Conservation (phyloP, 306 rosid species). For the Quercus robur region DNA sequence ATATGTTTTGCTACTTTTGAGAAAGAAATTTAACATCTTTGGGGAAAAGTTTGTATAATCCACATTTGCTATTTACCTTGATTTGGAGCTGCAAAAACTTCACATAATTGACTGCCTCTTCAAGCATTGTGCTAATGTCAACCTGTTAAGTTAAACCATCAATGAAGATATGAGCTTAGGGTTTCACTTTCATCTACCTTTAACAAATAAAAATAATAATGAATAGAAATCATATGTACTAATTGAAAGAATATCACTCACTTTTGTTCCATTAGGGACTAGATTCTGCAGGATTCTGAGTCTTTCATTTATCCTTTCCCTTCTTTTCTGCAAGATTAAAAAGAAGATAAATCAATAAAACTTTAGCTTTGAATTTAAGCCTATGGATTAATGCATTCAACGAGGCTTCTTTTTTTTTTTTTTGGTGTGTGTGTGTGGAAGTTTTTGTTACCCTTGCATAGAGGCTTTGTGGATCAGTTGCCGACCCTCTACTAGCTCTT, state of each 20-base stretch:
- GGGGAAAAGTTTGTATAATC: not conserved
- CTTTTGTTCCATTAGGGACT: constrained; percentile 96
- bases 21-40: not conserved
- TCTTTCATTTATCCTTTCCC: constrained; percentile 84
- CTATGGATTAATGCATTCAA: too few species aligned
- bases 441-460: constrained; percentile 79
- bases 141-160: constrained; percentile 37
- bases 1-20: not conserved
- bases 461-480: constrained; percentile 95
- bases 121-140: constrained; percentile 98
- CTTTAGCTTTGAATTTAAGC: not conserved
- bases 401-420: too few species aligned
- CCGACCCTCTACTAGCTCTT: constrained; percentile 82
- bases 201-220: not conserved
- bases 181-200: not conserved
- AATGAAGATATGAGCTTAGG: constrained; percentile 6
- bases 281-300: constrained; percentile 70
- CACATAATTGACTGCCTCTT: constrained; percentile 90
- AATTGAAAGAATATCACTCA: constrained; percentile 11
- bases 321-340: constrained; percentile 69
- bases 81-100: constrained; percentile 89
- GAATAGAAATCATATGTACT: not conserved
- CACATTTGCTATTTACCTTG: constrained; percentile 48
- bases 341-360: not conserved
- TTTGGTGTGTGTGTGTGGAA: not conserved